Base-by-base conservation (phyloP, 2,329 filamentous ascomycete species). In the Byssoonygena ceratinophila region DNA sequence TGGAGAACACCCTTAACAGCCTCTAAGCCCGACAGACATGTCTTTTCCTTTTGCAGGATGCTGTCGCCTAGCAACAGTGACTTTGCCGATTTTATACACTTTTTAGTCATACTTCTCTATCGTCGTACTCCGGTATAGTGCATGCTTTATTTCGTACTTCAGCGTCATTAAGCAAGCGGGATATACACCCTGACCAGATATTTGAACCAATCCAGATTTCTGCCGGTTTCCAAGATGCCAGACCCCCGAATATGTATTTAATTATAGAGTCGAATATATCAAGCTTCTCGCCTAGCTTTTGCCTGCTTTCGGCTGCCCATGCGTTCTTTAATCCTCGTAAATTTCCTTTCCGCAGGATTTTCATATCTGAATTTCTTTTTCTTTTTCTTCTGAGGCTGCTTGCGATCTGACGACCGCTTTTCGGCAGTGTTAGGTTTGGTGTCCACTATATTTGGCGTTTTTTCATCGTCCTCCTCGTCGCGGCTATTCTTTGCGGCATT, bases 351-450 rank as follows among this genome's bases (percentile, higher is more conserved):
- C 29, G 82, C 72, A 72, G 94, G 95, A 57, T 78, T 85, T 72
- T 97, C 88, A 68, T 98, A 98, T 57, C 87, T 81, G 66, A 97
- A 97, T 75, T 90, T 94, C 72, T 85, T 90, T 73, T 85, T 87
- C 71, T 88, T 90, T 20, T 74, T 74, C 61, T 75, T 80, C 48
- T 72, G 72, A 55, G 61, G 61, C 23, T 66, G 63, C 20, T 57
- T 57, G 48, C 68, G 69, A 54, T 72, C 75, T 72, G 72, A 74
- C 51, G 64, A 63, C 44, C 67, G 63, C 65, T 72, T 77, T 60
- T 64, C 70, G 53, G 45, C 58, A 53, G 48, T 7, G 16, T 54
- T 57, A 18, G 40, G 34, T 32, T 53, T 53, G 31, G 57, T 53
- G 12, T 48, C 54, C 47, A 63, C 64, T 14, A 20, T 60, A 61